Percentiles rank a stretch among this genome's conserved stretches.
phyloP scores from a whole-genome alignment of 129 eudicot genomes.

The Dittrichia graveolens region DNA sequence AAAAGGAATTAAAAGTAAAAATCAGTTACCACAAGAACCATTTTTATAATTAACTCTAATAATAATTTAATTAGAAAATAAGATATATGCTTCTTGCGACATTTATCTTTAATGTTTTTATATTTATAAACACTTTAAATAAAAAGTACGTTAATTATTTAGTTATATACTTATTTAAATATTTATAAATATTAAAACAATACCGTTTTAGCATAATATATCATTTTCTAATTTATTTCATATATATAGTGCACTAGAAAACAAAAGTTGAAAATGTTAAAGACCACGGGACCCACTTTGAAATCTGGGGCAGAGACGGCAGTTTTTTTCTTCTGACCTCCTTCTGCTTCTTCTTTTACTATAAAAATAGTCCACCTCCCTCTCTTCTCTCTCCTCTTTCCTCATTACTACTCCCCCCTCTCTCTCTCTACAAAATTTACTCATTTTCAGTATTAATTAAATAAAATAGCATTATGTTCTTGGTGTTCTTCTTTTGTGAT shows the following conservation, averaged over 20 bases:
- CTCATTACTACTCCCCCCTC: not conserved
- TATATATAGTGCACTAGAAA: slow-evolving; percentile 6
- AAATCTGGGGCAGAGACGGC: slow-evolving; percentile 75
- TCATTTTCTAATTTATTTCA: too few relatives aligned
- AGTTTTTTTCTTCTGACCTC: slow-evolving; percentile 59
- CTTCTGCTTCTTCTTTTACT: slow-evolving; percentile 34
- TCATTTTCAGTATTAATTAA: not conserved
- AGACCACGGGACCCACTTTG: slow-evolving; percentile 60
- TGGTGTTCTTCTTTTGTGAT: slow-evolving; percentile 37
- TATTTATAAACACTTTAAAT: too few relatives aligned
- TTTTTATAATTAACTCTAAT: too few relatives aligned
- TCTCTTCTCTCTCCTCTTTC: slow-evolving; percentile 10
- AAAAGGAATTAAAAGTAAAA: too few relatives aligned
- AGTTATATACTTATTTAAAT: too few relatives aligned
- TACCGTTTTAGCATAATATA: too few relatives aligned
- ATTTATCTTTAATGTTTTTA: too few relatives aligned
- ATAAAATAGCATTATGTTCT: slow-evolving; percentile 25
- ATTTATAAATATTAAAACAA: too few relatives aligned
- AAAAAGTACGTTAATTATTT: too few relatives aligned
- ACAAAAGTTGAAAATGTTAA: slow-evolving; percentile 27
- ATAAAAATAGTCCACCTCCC: slow-evolving; percentile 22
- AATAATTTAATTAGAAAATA: too few relatives aligned
- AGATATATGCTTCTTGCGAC: too few relatives aligned
- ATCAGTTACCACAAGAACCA: too few relatives aligned
- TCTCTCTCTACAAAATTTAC: slow-evolving; percentile 35